A percentile compares a stretch with the other conserved stretches of the same genome.
These are phyloP conservation scores for Candida caryicola DNA, from an alignment of 805 yeast species.

Conservation along the genomic window DNA sequence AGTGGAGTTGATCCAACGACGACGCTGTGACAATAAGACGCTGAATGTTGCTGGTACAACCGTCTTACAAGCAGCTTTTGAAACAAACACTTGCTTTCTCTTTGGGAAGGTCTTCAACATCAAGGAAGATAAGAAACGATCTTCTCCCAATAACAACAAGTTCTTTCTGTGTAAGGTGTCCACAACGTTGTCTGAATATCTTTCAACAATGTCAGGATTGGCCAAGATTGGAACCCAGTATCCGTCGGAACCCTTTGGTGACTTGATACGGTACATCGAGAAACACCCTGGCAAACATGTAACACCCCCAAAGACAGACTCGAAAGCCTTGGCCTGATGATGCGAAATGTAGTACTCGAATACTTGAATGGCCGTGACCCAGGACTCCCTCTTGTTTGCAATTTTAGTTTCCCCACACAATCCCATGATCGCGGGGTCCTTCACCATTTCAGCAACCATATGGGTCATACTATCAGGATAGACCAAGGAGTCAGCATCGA, in stretches of 20 bases:
- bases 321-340: slow-evolving; percentile 92
- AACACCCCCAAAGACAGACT: slow-evolving; percentile 91
- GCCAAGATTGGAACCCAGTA: slow-evolving; percentile 93
- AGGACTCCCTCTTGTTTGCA: slow-evolving; percentile 73
- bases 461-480: slow-evolving; percentile 86
- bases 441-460: slow-evolving; percentile 86
- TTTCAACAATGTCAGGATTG: slow-evolving; percentile 89
- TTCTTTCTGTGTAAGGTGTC: slow-evolving; percentile 85
- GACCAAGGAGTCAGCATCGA: slow-evolving; percentile 90
- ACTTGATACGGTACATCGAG: slow-evolving; percentile 84
- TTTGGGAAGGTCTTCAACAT: slow-evolving; percentile 89
- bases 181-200: slow-evolving; percentile 82
- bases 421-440: slow-evolving; percentile 85
- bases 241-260: slow-evolving; percentile 69
- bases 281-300: slow-evolving; percentile 96
- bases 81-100: slow-evolving; percentile 80
- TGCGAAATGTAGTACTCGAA: slow-evolving; percentile 92
- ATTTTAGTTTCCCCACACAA: slow-evolving; percentile 94
- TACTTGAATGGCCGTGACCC: slow-evolving; percentile 93
- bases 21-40: slow-evolving; percentile 84
- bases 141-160: slow-evolving; percentile 83
- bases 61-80: slow-evolving; percentile 91
- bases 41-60: slow-evolving; percentile 79
- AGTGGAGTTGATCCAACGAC: slow-evolving; percentile 96
- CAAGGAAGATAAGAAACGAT: slow-evolving; percentile 77